Evolutionary conservation across 352 stramenopile genomes (phyloP), one percentile per base, ranked within the genome.

Genomic region (Phytophthora sojae): DNA sequence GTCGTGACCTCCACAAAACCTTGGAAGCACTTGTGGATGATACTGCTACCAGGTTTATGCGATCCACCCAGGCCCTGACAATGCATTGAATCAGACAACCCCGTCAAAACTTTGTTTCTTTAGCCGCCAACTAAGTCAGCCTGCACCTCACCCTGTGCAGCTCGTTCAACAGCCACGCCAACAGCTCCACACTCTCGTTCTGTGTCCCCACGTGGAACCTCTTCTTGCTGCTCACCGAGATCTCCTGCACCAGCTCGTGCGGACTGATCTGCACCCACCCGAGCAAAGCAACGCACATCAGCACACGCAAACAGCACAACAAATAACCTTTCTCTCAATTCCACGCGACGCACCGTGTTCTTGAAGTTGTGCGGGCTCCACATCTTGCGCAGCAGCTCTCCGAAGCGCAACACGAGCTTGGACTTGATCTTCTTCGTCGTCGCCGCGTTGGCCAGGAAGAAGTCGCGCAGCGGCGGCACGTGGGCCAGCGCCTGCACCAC

Each of bases 301-400:
- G 65, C 45, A 75, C 45, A 37, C 9, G 32, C 23, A 37, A 8
- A 54, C 29, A 67, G 42, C 26, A 21, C 19, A 32, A 12, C 53
- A 25, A 64, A 26, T 30, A 61, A 57, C 21, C 21, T 21, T 21
- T 3, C 21, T 30, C 44, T 11, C 19, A 45, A 47, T 52, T 8
- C 37, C 30, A 15, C 47, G 2, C n/a, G 15, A 55, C 94, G 81
- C n/a, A 99, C 95, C 69, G 92, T 97, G 67, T 95, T 97, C 83
- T 99, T 99, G 77, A 99, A 99, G 63, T 99, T 98, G 76, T 98
- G 89, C 6, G 95, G 85, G 50, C 90, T 98, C 98, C 98, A 99
- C 68, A 99, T 96, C 78, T 99, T 99, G 7, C 97, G 87, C 32
- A 99, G 82, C 19, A 99, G 81, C 71, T 98, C 94, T 25, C 96